phyloP scores from a whole-genome alignment of 2,329 filamentous ascomycete species.

The Fusarium sp. region DNA sequence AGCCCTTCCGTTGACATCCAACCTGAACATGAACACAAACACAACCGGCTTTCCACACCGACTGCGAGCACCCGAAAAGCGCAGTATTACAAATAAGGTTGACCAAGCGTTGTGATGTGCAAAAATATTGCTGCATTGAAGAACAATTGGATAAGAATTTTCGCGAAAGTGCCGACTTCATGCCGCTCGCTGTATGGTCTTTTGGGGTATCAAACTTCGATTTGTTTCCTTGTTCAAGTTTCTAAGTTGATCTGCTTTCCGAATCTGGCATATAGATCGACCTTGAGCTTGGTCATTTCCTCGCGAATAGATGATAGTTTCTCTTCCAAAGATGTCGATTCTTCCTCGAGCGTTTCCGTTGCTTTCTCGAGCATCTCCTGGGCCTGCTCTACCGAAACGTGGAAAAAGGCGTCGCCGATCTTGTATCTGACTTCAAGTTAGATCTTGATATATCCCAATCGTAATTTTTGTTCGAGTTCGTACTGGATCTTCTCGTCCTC shows the following conservation, averaged over 20 bases:
- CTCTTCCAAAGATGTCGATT: conserved; percentile 81
- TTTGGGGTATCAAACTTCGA: conserved; percentile 35
- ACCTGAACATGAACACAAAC: conserved; percentile 10
- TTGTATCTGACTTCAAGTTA: conserved; percentile 76
- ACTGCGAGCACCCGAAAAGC: conserved; percentile 23
- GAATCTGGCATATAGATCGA: conserved; percentile 92
- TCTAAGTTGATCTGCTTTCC: conserved; percentile 97
- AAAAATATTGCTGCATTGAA: conserved; percentile 25
- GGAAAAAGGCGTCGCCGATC: conserved; percentile 95
- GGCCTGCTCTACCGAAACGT: conserved; percentile 83
- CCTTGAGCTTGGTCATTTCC: conserved; percentile 91
- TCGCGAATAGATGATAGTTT: conserved; percentile 79
- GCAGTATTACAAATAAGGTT: conserved; percentile 36
- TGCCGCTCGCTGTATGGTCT: conserved; percentile 9
- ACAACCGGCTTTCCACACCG: conserved; percentile 26
- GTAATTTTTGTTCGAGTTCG: conserved; percentile 50
- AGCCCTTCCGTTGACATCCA: conserved; percentile 19
- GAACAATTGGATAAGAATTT: conserved; percentile 36
- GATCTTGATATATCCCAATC: not conserved
- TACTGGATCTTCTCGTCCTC: conserved; percentile 95
- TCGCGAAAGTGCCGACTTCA: conserved; percentile 21
- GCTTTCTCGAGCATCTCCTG: conserved; percentile 83
- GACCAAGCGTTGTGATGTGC: conserved; percentile 20
- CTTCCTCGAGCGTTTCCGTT: conserved; percentile 78
- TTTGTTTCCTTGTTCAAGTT: conserved; percentile 63